Conservation (phyloP, 2,329 filamentous ascomycete species). For the Myriosclerotinia curreyana region DNA sequence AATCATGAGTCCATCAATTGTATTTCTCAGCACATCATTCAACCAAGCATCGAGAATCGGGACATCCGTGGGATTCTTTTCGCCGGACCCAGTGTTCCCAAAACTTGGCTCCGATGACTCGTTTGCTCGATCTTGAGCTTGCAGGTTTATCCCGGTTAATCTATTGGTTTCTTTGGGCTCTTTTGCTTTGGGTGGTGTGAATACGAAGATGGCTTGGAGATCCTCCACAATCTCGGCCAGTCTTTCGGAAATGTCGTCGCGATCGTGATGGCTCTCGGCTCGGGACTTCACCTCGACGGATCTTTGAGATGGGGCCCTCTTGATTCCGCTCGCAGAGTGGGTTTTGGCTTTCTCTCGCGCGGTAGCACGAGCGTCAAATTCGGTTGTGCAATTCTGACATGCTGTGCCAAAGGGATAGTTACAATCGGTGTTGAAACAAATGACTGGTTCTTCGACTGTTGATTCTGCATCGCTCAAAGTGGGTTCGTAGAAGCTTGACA, state of each 20-base stretch:
- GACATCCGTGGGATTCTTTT: too few relatives aligned
- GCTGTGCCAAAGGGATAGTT: constrained; percentile 24
- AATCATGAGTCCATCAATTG: background rate
- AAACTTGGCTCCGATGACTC: too few relatives aligned
- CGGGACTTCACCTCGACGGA: too few relatives aligned
- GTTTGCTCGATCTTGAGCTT: background rate
- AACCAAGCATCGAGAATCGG: background rate
- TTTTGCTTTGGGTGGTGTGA: background rate
- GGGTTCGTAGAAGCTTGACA: background rate
- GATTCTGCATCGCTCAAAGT: background rate
- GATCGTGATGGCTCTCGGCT: background rate
- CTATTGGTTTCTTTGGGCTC: background rate
- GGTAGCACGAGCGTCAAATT: background rate
- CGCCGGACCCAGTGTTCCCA: too few relatives aligned
- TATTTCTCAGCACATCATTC: background rate
- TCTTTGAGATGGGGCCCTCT: too few relatives aligned
- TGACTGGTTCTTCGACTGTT: constrained; percentile 15
- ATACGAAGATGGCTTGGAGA: background rate
- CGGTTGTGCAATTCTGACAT: constrained; percentile 17
- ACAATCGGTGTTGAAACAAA: constrained; percentile 25
- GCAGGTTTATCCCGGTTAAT: background rate
- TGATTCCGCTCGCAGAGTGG: too few relatives aligned
- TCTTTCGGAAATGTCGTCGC: background rate
- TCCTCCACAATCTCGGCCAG: background rate
- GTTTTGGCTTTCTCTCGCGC: background rate